A percentile compares a stretch with the other conserved stretches of the same genome.
Conservation (phyloP, 352 stramenopile species). For the Blastocystis sp. region DNA sequence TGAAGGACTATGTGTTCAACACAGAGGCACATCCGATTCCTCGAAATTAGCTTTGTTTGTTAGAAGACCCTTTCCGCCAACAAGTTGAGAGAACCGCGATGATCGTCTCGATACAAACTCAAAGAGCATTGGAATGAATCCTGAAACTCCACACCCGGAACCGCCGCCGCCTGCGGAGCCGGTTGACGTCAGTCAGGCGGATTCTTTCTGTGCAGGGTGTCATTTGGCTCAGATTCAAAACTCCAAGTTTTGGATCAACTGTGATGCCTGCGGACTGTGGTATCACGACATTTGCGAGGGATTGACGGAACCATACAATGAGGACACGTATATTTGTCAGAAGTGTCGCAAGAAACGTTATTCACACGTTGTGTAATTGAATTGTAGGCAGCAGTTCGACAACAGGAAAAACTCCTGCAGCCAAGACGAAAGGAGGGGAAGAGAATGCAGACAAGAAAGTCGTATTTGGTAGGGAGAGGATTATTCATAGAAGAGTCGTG, state of each 20-base stretch:
- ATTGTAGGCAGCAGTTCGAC: not conserved
- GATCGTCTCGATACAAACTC: not conserved
- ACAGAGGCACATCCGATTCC: conserved; percentile 81
- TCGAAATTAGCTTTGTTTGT: conserved; percentile 1
- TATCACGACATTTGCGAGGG: conserved; percentile 50
- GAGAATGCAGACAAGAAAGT: not conserved
- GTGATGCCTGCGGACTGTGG: conserved; percentile 31
- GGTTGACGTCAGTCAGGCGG: not conserved
- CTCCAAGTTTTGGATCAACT: conserved; percentile 14
- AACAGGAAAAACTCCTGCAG: not conserved
- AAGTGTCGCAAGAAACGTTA: conserved; percentile 40
- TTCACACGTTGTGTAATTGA: not conserved
- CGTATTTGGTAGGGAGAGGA: too few relatives aligned
- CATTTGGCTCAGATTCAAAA: conserved; percentile 1
- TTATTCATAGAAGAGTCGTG: conserved; percentile 11
- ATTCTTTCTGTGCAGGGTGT: not conserved
- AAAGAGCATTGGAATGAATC: not conserved
- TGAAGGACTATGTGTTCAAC: conserved; percentile 87
- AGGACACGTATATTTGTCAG: conserved; percentile 39
- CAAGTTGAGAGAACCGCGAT: not conserved
- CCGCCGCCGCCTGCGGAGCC: not conserved
- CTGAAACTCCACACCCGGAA: not conserved
- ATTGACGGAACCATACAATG: not conserved
- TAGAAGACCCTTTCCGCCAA: not conserved
- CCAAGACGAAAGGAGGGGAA: not conserved